A percentile compares a stretch with the other conserved stretches of the same genome.
These are phyloP conservation scores for Solanum sparsipilum DNA, from an alignment of 257 asterid species.

Conservation along the genomic window DNA sequence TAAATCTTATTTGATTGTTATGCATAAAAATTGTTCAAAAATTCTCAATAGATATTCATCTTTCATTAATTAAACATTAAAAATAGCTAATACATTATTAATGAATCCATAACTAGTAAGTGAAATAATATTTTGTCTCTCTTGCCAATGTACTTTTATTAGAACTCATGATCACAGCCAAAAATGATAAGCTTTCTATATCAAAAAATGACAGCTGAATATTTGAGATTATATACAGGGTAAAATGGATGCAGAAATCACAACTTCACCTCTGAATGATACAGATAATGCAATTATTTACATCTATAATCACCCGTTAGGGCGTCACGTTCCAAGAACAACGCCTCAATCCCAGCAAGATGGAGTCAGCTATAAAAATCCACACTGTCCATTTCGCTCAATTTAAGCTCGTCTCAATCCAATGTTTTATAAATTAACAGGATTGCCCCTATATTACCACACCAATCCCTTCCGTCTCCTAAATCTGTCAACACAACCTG, in stretches of 20 bases:
- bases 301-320: not conserved
- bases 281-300: not conserved
- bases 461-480: conserved; percentile 67
- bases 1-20: not conserved
- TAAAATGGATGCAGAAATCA: not conserved
- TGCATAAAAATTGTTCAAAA: not conserved
- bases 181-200: not conserved
- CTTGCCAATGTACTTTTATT: not conserved
- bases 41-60: not conserved
- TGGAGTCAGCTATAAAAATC: not conserved
- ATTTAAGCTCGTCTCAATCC: not conserved
- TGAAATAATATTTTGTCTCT: not conserved
- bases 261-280: not conserved
- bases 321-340: not conserved
- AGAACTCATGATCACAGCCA: not conserved
- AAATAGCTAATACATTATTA: not conserved
- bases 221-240: not conserved
- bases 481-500: conserved; percentile 73
- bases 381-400: not conserved
- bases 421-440: conserved; percentile 14
- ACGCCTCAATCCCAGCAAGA: not conserved
- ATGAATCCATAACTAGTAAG: not conserved
- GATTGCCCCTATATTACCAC: conserved; percentile 54
- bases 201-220: not conserved
- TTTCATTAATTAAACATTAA: not conserved